phyloP scores from a whole-genome alignment of 768 basidiomycete species.

The Termitomyces sp. region DNA sequence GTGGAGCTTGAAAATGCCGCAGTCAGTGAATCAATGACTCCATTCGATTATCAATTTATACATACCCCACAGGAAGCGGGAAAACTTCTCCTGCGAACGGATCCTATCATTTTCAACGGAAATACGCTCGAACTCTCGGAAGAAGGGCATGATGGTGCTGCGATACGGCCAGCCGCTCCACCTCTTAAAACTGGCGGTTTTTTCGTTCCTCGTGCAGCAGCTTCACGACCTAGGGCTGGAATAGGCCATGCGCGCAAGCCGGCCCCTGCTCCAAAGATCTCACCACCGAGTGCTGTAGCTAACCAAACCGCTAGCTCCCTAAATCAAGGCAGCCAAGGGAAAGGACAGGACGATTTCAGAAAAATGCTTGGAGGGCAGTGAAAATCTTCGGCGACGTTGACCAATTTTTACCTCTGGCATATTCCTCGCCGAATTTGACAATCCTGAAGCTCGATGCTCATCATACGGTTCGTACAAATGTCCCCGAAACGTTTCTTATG shows the following conservation, averaged over 20 bases:
- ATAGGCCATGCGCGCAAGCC: constrained; percentile 54
- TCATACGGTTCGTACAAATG: no score
- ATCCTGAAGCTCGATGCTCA: no score
- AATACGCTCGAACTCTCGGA: constrained; percentile 57
- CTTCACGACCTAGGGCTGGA: constrained; percentile 68
- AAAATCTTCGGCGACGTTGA: neutral
- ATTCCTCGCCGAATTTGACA: no score
- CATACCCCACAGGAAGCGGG: constrained; percentile 67
- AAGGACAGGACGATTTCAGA: constrained; percentile 82
- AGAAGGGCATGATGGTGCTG: constrained; percentile 35
- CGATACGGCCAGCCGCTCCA: constrained; percentile 27
- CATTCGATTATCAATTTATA: neutral
- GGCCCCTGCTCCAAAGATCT: constrained; percentile 13
- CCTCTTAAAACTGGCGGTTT: constrained; percentile 40
- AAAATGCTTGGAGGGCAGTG: constrained; percentile 58
- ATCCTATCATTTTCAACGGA: constrained; percentile 71
- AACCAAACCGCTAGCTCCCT: constrained; percentile 19
- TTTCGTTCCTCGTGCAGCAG: constrained; percentile 67
- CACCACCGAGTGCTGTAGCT: neutral
- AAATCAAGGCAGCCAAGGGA: constrained; percentile 23
- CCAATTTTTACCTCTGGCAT: neutral
- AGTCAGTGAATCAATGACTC: constrained; percentile 34
- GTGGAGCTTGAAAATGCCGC: constrained; percentile 65
- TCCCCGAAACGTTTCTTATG: no score
- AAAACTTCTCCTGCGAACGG: constrained; percentile 65